Evolutionary conservation across 2,329 filamentous ascomycete species (phyloP).

Genomic region (Saccharata proteae): DNA sequence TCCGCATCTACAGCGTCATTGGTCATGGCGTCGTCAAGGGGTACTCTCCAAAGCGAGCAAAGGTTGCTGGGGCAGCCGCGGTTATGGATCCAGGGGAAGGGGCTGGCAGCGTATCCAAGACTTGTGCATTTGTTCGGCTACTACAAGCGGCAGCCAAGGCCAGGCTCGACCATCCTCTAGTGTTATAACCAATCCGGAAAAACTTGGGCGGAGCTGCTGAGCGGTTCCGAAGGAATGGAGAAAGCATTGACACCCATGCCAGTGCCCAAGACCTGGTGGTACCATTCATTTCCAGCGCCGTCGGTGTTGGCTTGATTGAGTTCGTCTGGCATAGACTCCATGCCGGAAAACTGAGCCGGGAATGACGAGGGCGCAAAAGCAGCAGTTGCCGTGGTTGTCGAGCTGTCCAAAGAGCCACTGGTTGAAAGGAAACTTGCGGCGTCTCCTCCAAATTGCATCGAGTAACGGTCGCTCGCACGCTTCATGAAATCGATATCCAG

Average conservation of each 20-base stretch:
- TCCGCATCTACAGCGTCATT: conserved; percentile 24
- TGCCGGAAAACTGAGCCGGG: conserved; percentile 1
- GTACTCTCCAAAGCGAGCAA: conserved; percentile 7
- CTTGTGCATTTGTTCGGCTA: not conserved
- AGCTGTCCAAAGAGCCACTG: conserved; percentile 5
- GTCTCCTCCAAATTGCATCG: conserved; percentile 8
- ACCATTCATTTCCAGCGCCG: conserved; percentile 15
- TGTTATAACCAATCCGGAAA: conserved; percentile 19
- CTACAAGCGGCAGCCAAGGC: too few species aligned
- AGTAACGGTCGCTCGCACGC: conserved; percentile 3
- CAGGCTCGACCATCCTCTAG: too few species aligned
- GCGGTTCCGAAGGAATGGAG: conserved; percentile 3
- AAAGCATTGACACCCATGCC: conserved; percentile 6
- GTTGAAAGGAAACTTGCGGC: conserved; percentile 11
- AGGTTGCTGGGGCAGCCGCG: conserved; percentile 4
- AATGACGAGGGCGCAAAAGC: too few species aligned
- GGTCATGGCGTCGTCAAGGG: conserved; percentile 22
- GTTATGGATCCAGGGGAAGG: not conserved
- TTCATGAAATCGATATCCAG: conserved; percentile 21
- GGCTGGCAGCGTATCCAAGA: conserved; percentile 9
- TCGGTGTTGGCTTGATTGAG: conserved; percentile 6
- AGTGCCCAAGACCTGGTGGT: conserved; percentile 13
- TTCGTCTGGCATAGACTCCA: conserved; percentile 2
- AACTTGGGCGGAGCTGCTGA: conserved; percentile 14
- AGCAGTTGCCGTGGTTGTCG: too few species aligned